Evolutionary conservation across 23 red algal species (phyloP), one percentile per base, ranked within the genome.

Genomic region (Gracilaria gracilis): DNA sequence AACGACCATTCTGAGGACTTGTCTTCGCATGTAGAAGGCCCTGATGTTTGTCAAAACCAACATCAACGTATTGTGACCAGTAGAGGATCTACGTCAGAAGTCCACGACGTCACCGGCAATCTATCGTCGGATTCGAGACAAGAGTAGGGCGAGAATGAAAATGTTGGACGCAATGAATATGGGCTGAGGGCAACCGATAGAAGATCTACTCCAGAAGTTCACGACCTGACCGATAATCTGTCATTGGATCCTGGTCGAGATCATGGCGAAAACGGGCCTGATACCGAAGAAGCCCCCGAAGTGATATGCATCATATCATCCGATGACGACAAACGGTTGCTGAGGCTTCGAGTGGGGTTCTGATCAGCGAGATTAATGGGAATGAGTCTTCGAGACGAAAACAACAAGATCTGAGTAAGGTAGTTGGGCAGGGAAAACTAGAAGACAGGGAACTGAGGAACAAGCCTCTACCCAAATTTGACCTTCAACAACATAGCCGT

Each of bases 221-320:
- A 69, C 3, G 64, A 38, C 9, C 37, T 32, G 0, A 28, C 17
- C 33, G 64, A 69, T 19, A 36, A 20, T 69, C 31, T 20, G 3
- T 69, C 64, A 37, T 69, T 32, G 8, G 33, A 69, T 1, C 33
- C 64, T 17, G 64, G 31, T 15, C 64, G 27, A 37, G 31, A 69
- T 69, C 32, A 37, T 37, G 31, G 64, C 13, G 64, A 20, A 5
- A 19, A 37, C 17, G 31, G 64, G 13, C 2, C 0, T 69, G 32
- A 38, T 2, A 32, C 36, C 28, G 64, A 36, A 69, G 29, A 69
- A 24, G 32, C 27, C 1, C 8, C 25, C 27, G 32, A 37, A 36
- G 64, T 69, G 31, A 69, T 69, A 36, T 69, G 64, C 33, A 36
- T 34, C 15, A 69, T 20, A 69, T 69, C 64, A 16, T 69, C 64